Evolutionary conservation across 192 early-diverging fungal species (phyloP).

Genomic region (Ambispora gerdemannii): DNA sequence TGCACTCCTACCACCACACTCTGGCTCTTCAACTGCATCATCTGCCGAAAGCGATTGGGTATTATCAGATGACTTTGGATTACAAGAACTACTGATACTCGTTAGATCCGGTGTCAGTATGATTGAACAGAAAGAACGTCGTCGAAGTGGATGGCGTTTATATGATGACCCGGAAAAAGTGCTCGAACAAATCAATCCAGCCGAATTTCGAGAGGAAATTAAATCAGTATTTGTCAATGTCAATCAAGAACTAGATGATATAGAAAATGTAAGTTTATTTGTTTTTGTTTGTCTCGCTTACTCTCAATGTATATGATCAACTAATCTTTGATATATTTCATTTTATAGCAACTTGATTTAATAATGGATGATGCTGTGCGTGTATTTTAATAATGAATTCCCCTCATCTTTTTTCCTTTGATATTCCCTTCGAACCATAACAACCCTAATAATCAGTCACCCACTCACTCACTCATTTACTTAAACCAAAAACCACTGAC

Average conservation of each 20-base stretch:
- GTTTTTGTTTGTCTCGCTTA: neutral
- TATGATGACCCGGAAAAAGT: constrained; percentile 29
- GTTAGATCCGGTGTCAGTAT: constrained; percentile 33
- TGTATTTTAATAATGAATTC: constrained; percentile 33
- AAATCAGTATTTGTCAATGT: constrained; percentile 23
- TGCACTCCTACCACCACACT: neutral
- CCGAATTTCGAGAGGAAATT: constrained; percentile 31
- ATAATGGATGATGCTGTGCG: constrained; percentile 38
- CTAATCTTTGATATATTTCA: neutral
- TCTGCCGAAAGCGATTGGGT: constrained; percentile 26
- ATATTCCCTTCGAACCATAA: too few species aligned
- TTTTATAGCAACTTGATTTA: constrained; percentile 37
- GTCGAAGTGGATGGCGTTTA: constrained; percentile 24
- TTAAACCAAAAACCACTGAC: neutral
- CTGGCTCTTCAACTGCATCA: neutral
- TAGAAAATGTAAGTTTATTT: constrained; percentile 34
- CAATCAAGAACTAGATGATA: constrained; percentile 27
- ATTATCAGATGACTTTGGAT: constrained; percentile 46
- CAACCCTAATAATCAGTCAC: too few species aligned
- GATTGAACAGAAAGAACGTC: constrained; percentile 26
- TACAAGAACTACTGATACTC: constrained; percentile 45
- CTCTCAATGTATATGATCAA: neutral
- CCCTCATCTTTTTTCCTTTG: too few species aligned
- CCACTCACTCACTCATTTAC: neutral
- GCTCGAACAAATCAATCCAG: constrained; percentile 19